phyloP scores from a whole-genome alignment of 225 moss, liverwort and hornwort species.

The Sphagnum tenellum region DNA sequence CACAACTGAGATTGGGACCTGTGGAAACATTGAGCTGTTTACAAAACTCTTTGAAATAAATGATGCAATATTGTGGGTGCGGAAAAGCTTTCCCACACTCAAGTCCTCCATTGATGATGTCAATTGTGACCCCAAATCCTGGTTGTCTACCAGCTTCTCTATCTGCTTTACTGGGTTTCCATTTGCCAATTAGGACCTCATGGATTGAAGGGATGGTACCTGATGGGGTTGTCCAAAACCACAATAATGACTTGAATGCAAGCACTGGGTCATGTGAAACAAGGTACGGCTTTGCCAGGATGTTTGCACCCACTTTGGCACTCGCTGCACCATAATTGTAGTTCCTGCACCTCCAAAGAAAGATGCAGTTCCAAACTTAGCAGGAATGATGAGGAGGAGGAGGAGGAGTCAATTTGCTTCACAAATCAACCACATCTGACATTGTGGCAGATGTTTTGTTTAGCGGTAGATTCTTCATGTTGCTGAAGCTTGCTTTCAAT shows the following conservation, averaged over 20 bases:
- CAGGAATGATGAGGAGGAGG: not conserved
- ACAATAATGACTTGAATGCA: slow-evolving; percentile 29
- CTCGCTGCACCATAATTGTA: slow-evolving; percentile 38
- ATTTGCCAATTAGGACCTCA: slow-evolving; percentile 23
- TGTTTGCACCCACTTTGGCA: slow-evolving; percentile 3
- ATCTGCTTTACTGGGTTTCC: slow-evolving; percentile 16
- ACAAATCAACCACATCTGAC: not conserved
- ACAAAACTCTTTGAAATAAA: slow-evolving; percentile 25
- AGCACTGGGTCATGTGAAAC: slow-evolving; percentile 33
- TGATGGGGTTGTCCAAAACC: slow-evolving; percentile 31
- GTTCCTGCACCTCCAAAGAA: slow-evolving; percentile 16
- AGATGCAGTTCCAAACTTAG: not conserved
- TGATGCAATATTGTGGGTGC: slow-evolving; percentile 25
- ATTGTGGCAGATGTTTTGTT: too few relatives aligned
- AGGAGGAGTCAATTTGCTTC: not conserved
- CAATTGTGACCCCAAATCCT: slow-evolving; percentile 37
- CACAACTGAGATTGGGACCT: slow-evolving; percentile 22
- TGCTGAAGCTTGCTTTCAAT: too few relatives aligned
- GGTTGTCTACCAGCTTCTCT: slow-evolving; percentile 8
- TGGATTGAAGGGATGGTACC: slow-evolving; percentile 25
- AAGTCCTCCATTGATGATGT: slow-evolving; percentile 37
- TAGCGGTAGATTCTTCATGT: too few relatives aligned
- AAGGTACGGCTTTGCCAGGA: slow-evolving; percentile 19
- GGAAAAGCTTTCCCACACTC: slow-evolving; percentile 31
- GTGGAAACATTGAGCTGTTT: slow-evolving; percentile 16